Evolutionary conservation across 306 rosid species (phyloP), one percentile per base, ranked within the genome.

Genomic region (Cucumis melo): DNA sequence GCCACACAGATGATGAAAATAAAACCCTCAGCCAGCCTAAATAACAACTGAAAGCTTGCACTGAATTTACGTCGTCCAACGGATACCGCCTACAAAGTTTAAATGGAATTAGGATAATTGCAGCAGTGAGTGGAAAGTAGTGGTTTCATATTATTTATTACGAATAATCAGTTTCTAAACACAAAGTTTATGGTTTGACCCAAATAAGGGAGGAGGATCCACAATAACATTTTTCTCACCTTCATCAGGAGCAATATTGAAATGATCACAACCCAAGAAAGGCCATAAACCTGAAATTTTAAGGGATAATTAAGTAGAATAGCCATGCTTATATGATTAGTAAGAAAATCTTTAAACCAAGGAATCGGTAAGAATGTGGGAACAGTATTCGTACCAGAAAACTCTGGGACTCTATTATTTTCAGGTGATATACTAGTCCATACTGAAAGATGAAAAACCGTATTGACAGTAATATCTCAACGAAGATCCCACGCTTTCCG

Each of bases 401-500:
- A 78, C 87, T 94, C 72, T 84, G 80, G 82, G 73, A 81, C 3
- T 84, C 0, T 21, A 93, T 90, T 70, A 94, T 78, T 81, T 83
- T 83, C 51, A 94, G 84, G 85, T 88, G 97, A 87, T 94, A 94
- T 13, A 94, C 97, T 72, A 94, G 97, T 29, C 98, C 98, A 81
- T 80, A 94, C 66, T 94, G 98, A 82, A 84, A 94, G 51, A 94
- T 0, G 88, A 94, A 94, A 81, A 94, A 94, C 13, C 97, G 98
- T 42, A 90, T 50, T n/a, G 98, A 84, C n/a, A 94, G 79, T 81
- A 94, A 65, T 80, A 94, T 91, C 91, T 94, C 97, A 54, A 79
- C 38, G 46, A 79, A 72, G 60, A 82, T 77, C 59, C 98, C 97
- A 12, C 91, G 95, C 73, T 32, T 79, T 74, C 98, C 98, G 0